Base-by-base conservation (phyloP, 192 early-diverging fungal species). In the Oehlia diaphana region DNA sequence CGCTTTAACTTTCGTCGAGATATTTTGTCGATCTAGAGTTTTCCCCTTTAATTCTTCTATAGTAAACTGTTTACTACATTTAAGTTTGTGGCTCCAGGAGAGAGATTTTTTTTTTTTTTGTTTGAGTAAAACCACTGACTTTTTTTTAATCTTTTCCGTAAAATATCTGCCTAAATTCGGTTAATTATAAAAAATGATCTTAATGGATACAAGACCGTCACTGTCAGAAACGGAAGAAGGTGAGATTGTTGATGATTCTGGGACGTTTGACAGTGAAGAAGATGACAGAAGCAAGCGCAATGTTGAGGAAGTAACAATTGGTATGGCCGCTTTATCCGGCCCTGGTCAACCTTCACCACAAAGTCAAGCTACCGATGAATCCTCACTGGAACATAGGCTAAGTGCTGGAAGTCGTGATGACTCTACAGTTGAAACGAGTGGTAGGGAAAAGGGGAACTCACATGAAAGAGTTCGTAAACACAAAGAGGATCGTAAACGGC, bases 201-300 rank as follows among this genome's bases (percentile, higher is more conserved):
- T 72, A 71, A 72, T 72, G 71, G 71, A 72, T 50, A 72, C 77
- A 33, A 79, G 71, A 71, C 21, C 64, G 61, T 50, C 77, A 72
- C 33, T 71, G 12, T 79, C 77, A 28, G 77, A 79, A 69, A 69
- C 68, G 12, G 77, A 79, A 71, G 77, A 79, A 79, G 77, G 77
- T 63, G 77, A 79, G 69, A 79, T 79, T 44, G 69, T 79, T 39
- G 77, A 79, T n/a, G 77, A 79, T n/a, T 71, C 65, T 71, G 69
- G 47, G 62, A 72, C 77, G n/a, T 47, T 31, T 39, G 58, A 63
- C 12, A 63, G 62, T 47, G 67, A 79, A 42, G 65, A 66, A 12
- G 74, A 76, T 62, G 61, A 62, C 28, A 66, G n/a, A 77, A 66
- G 39, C 50, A 79, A 71, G 26, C 9, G 31, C 10, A 79, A 79